Conservation (phyloP, 768 basidiomycete species). For the Boletus vinaceobasis region DNA sequence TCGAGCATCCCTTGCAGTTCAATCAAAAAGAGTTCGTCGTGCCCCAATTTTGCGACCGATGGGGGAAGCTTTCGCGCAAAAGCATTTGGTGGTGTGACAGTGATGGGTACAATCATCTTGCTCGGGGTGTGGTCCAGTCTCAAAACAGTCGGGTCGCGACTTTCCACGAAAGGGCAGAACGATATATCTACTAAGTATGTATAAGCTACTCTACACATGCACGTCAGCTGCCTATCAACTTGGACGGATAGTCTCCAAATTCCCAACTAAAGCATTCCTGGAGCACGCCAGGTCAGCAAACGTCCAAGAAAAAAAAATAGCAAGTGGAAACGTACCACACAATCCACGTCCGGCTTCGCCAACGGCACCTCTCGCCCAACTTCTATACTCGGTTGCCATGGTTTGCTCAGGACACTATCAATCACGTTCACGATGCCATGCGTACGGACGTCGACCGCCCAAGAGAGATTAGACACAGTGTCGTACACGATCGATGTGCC, state of each 20-base stretch:
- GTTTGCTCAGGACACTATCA: slow-evolving; percentile 62
- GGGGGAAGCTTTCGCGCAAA: slow-evolving; percentile 50
- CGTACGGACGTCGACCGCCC: slow-evolving; percentile 78
- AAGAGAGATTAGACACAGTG: slow-evolving; percentile 80
- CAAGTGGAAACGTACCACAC: slow-evolving; percentile 52
- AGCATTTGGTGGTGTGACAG: slow-evolving; percentile 34
- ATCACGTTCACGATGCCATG: slow-evolving; percentile 81
- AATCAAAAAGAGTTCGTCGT: slow-evolving; percentile 77
- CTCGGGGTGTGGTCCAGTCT: background rate
- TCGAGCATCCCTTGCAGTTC: slow-evolving; percentile 86
- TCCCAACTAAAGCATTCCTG: slow-evolving; percentile 75
- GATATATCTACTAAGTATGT: background rate
- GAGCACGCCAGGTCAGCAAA: background rate
- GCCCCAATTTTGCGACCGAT: slow-evolving; percentile 65
- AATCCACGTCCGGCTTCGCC: slow-evolving; percentile 55
- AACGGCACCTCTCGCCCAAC: slow-evolving; percentile 61
- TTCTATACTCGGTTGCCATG: slow-evolving; percentile 68
- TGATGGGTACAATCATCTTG: slow-evolving; percentile 68
- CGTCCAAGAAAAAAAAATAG: background rate
- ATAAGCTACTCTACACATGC: background rate
- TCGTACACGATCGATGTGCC: slow-evolving; percentile 89
- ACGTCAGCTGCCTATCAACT: slow-evolving; percentile 1
- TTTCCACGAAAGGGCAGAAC: background rate
- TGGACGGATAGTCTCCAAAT: slow-evolving; percentile 45
- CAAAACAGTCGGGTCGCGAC: background rate